These are phyloP conservation scores for Septoria petroselini DNA, from an alignment of 2,329 filamentous ascomycete genomes.

Conservation along the genomic window DNA sequence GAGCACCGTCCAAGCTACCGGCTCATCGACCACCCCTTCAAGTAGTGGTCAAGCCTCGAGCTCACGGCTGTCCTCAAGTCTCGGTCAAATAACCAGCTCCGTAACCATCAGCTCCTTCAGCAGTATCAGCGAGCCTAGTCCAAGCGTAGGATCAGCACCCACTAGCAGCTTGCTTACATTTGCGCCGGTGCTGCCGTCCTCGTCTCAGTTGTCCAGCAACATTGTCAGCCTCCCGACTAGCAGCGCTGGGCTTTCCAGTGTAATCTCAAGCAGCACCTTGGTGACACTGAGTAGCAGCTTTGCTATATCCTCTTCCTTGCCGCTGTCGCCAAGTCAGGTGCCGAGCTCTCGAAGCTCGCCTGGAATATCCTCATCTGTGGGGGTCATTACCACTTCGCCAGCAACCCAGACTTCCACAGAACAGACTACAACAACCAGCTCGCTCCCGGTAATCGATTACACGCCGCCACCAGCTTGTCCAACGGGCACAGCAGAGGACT, in stretches of 20 bases:
- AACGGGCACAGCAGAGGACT: conserved; percentile 8
- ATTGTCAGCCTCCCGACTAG: background rate
- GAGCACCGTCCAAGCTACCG: too few species aligned
- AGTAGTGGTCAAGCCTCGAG: too few species aligned
- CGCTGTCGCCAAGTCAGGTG: background rate
- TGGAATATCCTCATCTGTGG: background rate
- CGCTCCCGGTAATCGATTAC: background rate
- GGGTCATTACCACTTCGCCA: background rate
- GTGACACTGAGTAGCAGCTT: background rate
- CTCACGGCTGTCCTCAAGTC: too few species aligned
- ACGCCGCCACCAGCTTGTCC: conserved; percentile 13
- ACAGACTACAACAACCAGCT: background rate
- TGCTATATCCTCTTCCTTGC: background rate
- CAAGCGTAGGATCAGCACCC: too few species aligned
- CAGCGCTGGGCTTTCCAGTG: background rate
- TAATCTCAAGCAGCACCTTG: background rate
- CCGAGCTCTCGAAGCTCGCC: background rate
- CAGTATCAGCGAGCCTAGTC: too few species aligned
- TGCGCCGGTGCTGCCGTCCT: too few species aligned
- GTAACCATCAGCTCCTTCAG: too few species aligned
- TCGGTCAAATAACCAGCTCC: too few species aligned
- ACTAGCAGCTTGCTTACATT: too few species aligned
- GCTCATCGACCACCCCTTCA: too few species aligned
- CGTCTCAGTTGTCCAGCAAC: too few species aligned
- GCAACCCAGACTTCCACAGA: background rate